Evolutionary conservation across 2,329 filamentous ascomycete species (phyloP).

Genomic region (Pleurostoma richardsiae): DNA sequence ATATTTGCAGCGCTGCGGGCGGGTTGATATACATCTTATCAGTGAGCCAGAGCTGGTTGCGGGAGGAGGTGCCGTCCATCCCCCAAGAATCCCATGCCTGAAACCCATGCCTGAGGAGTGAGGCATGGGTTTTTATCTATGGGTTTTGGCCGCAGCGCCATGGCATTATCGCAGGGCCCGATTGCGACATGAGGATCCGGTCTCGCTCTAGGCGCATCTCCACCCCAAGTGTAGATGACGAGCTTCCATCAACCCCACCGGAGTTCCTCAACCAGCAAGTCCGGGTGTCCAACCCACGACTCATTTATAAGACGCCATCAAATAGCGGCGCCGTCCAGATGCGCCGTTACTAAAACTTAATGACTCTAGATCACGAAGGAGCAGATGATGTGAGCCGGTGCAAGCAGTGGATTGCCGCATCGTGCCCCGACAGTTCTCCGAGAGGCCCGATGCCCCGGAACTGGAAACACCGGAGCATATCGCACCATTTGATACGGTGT

Average conservation of each 20-base stretch:
- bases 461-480: background rate
- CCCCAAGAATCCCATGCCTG: background rate
- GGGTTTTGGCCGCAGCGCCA: background rate
- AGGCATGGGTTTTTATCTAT: background rate
- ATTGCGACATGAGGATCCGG: background rate
- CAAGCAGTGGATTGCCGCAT: background rate
- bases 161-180: background rate
- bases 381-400: background rate
- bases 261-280: background rate
- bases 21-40: background rate
- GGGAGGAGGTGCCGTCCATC: background rate
- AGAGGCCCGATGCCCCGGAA: background rate
- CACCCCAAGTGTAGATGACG: background rate
- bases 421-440: background rate
- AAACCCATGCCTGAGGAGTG: background rate
- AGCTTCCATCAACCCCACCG: background rate
- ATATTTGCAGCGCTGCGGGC: background rate
- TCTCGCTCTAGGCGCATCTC: background rate
- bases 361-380: background rate
- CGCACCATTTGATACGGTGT: background rate
- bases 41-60: background rate
- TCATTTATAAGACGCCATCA: background rate
- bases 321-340: background rate
- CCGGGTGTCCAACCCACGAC: background rate
- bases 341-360: background rate